Evolutionary conservation across 257 asterid species (phyloP).

Genomic region (Hygrophila difformis): DNA sequence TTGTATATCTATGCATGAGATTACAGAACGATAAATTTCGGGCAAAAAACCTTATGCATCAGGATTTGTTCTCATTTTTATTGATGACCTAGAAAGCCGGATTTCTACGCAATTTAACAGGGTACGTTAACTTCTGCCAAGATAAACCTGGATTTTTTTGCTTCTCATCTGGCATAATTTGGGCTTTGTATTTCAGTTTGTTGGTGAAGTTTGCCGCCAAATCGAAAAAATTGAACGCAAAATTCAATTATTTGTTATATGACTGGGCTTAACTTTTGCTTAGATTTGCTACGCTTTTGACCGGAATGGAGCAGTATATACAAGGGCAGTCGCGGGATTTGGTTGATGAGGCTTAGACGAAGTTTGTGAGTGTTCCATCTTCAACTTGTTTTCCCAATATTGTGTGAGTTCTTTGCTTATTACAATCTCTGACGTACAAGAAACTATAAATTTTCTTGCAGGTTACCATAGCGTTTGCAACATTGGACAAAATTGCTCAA

Average conservation of each 20-base stretch:
- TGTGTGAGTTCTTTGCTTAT: background rate
- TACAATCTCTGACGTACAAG: background rate
- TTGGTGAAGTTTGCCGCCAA: constrained; percentile 96
- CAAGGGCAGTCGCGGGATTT: constrained; percentile 98
- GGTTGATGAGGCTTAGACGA: constrained; percentile 88
- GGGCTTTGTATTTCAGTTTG: constrained; percentile 66
- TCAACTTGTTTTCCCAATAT: background rate
- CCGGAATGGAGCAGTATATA: constrained; percentile 98
- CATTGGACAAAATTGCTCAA: constrained; percentile 94
- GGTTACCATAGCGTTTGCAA: constrained; percentile 94
- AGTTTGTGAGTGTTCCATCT: constrained; percentile 59
- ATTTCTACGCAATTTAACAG: constrained; percentile 89
- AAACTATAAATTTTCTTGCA: constrained; percentile 17
- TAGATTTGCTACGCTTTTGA: constrained; percentile 93
- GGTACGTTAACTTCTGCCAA: no score
- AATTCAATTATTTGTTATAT: no score
- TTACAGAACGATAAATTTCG: constrained; percentile 90
- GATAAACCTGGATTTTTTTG: no score
- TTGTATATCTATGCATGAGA: no score
- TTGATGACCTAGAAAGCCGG: constrained; percentile 97
- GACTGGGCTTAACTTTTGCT: constrained; percentile 19
- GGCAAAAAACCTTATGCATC: constrained; percentile 98
- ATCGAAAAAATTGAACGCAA: constrained; percentile 89
- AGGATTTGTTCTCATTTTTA: constrained; percentile 89
- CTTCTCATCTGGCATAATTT: no score